Conservation (phyloP, 2,329 filamentous ascomycete species). For the Zasmidium cellare region DNA sequence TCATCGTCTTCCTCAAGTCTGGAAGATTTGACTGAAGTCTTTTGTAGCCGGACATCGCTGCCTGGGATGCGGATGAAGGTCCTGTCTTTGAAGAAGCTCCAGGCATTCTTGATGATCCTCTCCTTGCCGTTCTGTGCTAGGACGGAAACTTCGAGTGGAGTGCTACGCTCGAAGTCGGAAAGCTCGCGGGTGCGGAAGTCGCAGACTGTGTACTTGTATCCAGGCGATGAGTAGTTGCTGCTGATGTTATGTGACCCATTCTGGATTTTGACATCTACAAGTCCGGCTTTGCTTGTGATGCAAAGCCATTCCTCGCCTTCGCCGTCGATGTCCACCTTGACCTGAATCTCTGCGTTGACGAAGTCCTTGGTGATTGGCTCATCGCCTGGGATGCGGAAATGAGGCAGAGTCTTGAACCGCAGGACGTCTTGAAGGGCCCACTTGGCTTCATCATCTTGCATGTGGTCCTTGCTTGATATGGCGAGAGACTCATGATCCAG, state of each 20-base stretch:
- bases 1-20: conserved; percentile 19
- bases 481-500: conserved; percentile 28
- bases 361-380: neutral
- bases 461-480: neutral
- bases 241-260: neutral
- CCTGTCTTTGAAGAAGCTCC: conserved; percentile 34
- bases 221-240: neutral
- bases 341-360: neutral
- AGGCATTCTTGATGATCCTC: conserved; percentile 34
- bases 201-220: neutral
- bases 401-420: conserved; percentile 25
- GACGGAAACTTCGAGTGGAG: conserved; percentile 10
- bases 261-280: conserved; percentile 1
- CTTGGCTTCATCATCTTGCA: conserved; percentile 24
- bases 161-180: neutral
- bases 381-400: conserved; percentile 34
- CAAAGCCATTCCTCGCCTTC: neutral
- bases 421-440: conserved; percentile 38
- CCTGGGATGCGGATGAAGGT: conserved; percentile 42
- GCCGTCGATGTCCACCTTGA: conserved; percentile 1
- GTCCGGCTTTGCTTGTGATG: conserved; percentile 4
- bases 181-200: conserved; percentile 2
- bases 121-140: conserved; percentile 46
- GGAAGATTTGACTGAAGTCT: conserved; percentile 34
- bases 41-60: conserved; percentile 40